Conservation (phyloP, 2,329 filamentous ascomycete genomes). For the Tolypocladium tropicale region DNA sequence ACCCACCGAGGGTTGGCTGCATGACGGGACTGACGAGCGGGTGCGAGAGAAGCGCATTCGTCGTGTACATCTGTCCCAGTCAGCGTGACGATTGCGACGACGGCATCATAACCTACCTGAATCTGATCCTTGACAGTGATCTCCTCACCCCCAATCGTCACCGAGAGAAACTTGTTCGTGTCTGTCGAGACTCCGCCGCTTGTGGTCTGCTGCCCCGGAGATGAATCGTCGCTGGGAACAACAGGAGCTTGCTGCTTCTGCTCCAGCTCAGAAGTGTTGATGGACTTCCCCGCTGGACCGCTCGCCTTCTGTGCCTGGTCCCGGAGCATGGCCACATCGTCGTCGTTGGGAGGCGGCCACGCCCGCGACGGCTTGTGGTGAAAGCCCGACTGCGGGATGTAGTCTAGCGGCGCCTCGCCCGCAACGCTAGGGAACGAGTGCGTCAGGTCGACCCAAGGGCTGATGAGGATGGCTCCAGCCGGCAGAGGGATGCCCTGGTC, state of each 20-base stretch:
- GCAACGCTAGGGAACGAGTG: conserved; percentile 92
- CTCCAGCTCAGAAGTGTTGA: conserved; percentile 12
- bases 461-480: conserved; percentile 82
- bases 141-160: conserved; percentile 60
- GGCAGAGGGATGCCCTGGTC: conserved; percentile 78
- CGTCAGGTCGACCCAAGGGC: conserved; percentile 91
- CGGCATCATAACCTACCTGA: conserved; percentile 44
- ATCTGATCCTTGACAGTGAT: conserved; percentile 84
- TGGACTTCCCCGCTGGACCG: conserved; percentile 8
- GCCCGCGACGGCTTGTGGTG: conserved; percentile 78
- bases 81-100: not conserved
- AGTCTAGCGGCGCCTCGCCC: conserved; percentile 64
- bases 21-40: conserved; percentile 84
- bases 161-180: conserved; percentile 37
- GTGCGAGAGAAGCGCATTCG: conserved; percentile 76
- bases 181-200: conserved; percentile 17
- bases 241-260: conserved; percentile 24
- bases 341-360: conserved; percentile 87
- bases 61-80: conserved; percentile 53
- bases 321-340: conserved; percentile 52
- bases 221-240: conserved; percentile 11
- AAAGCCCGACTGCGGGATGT: conserved; percentile 81
- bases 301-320: conserved; percentile 32
- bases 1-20: conserved; percentile 78
- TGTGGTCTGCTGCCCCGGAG: conserved; percentile 13